Conservation (phyloP, 345 rosid species). For the Gossypium australe region DNA sequence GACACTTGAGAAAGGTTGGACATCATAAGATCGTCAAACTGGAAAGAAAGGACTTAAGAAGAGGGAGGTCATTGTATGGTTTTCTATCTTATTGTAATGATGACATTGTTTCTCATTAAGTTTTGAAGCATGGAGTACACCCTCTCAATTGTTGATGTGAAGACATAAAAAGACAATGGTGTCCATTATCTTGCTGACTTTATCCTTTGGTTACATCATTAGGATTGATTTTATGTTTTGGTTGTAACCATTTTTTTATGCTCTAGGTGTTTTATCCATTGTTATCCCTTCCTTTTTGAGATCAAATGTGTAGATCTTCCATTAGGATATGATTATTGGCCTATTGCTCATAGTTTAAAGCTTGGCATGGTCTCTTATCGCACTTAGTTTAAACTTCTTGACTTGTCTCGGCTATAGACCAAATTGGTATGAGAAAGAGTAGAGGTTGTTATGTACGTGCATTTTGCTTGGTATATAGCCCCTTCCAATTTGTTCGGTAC, state of each 20-base stretch:
- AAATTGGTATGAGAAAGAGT: not conserved
- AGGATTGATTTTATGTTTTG: not conserved
- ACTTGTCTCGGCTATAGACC: not conserved
- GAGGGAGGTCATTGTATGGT: not conserved
- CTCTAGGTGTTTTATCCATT: not conserved
- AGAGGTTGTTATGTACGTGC: not conserved
- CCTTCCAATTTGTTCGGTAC: not conserved
- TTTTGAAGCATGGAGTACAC: not conserved
- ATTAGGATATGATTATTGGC: not conserved
- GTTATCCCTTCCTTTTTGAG: not conserved
- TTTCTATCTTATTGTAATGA: not conserved
- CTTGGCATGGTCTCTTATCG: not conserved
- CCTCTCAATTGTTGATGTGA: not conserved
- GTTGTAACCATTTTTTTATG: not conserved
- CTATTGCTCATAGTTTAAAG: constrained; percentile 2
- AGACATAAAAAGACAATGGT: not conserved
- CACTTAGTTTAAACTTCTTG: not conserved
- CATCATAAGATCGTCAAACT: not conserved
- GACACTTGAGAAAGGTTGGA: not conserved
- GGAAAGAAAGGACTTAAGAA: not conserved
- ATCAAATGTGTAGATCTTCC: not conserved
- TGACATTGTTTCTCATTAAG: not conserved
- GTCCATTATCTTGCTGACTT: not conserved
- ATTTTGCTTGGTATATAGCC: not conserved
- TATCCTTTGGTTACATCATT: not conserved